phyloP scores from a whole-genome alignment of 805 yeast genomes.

The Ascoidea asiatica region DNA sequence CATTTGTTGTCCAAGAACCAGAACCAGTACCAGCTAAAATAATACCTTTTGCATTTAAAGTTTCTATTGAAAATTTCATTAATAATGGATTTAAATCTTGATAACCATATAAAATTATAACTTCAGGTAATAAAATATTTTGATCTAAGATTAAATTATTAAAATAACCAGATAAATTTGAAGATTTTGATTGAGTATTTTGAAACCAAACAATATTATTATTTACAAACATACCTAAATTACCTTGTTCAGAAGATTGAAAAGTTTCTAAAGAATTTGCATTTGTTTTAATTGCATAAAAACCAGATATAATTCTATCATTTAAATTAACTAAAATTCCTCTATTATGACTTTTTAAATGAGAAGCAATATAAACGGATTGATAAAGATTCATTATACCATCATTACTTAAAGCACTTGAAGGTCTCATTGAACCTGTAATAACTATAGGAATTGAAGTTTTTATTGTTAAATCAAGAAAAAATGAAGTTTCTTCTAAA shows the following conservation, averaged over 20 bases:
- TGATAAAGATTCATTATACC: slow-evolving; percentile 65
- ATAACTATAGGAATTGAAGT: slow-evolving; percentile 43
- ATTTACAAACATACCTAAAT: slow-evolving; percentile 55
- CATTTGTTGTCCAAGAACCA: slow-evolving; percentile 42
- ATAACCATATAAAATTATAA: slow-evolving; percentile 44
- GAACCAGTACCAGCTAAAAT: slow-evolving; percentile 65
- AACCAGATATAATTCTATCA: slow-evolving; percentile 58
- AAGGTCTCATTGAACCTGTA: slow-evolving; percentile 68
- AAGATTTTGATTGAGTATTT: slow-evolving; percentile 3
- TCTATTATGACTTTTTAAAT: slow-evolving; percentile 34
- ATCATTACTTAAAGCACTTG: slow-evolving; percentile 56
- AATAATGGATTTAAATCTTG: slow-evolving; percentile 42
- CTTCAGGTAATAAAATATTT: slow-evolving; percentile 21
- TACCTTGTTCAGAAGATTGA: slow-evolving; percentile 56
- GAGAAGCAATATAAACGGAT: slow-evolving; percentile 51
- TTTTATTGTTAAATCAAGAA: slow-evolving; percentile 27
- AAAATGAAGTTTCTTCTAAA: slow-evolving; percentile 37
- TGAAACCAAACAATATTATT: slow-evolving; percentile 39
- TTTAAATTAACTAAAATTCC: slow-evolving; percentile 54
- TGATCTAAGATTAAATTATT: slow-evolving; percentile 6
- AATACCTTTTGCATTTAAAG: slow-evolving; percentile 35
- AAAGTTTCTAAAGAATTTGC: slow-evolving; percentile 62
- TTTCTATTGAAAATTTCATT: slow-evolving; percentile 28
- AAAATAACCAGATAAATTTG: slow-evolving; percentile 7
- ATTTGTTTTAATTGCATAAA: slow-evolving; percentile 55